Conservation (phyloP, 441 rosid species). For the Isatis lusitanica region DNA sequence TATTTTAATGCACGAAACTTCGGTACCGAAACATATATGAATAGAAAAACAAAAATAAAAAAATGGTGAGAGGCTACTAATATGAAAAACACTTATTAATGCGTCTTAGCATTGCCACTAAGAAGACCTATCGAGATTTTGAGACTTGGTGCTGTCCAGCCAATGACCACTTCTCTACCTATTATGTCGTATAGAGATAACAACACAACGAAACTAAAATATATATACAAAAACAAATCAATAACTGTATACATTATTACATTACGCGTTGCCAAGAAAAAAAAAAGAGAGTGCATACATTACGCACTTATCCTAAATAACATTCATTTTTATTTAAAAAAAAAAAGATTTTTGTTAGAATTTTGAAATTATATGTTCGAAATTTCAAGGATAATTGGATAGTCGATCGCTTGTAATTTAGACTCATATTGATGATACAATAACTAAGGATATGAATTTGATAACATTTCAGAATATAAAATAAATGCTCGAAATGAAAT, state of each 20-base stretch:
- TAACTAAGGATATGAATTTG: neutral
- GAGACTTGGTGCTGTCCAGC: constrained; percentile 39
- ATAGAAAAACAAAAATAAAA: neutral
- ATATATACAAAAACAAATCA: neutral
- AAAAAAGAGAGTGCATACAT: neutral
- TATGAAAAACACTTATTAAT: constrained; percentile 17
- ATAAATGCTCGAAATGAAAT: neutral
- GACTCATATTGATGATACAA: neutral
- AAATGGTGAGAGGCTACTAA: constrained; percentile 22
- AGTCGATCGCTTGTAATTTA: neutral
- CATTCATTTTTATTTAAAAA: neutral
- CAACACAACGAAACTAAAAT: neutral
- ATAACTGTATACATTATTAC: neutral
- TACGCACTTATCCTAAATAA: neutral
- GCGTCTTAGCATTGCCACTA: constrained; percentile 35
- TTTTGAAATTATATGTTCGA: neutral
- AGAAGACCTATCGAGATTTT: constrained; percentile 20
- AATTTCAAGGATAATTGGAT: neutral
- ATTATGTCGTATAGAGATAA: constrained; percentile 22
- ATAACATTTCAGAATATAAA: neutral
- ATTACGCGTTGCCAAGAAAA: neutral
- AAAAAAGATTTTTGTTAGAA: neutral
- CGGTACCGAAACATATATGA: constrained; percentile 19
- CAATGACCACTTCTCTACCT: constrained; percentile 34
- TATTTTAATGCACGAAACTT: constrained; percentile 20